These are phyloP conservation scores for Pochonia chlamydosporia DNA, from an alignment of 2,329 filamentous ascomycete genomes.

Conservation along the genomic window DNA sequence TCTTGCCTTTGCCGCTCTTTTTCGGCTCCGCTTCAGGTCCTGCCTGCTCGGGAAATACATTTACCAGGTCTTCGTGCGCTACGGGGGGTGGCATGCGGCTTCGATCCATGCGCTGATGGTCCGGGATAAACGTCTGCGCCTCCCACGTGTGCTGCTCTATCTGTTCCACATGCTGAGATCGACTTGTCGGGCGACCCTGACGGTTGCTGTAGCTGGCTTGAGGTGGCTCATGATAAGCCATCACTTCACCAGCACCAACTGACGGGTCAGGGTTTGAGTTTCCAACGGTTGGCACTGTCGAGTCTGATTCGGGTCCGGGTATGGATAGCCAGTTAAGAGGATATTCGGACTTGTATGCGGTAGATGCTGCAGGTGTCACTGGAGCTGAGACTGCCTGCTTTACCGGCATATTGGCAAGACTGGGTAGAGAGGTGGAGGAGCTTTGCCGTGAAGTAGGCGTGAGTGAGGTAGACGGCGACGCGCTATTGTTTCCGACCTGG, in stretches of 20 bases:
- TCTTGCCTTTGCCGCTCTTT: conserved; percentile 18
- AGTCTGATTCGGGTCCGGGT: conserved; percentile 2
- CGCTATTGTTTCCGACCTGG: not conserved
- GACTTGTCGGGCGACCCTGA: too few species aligned
- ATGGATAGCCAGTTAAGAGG: conserved; percentile 8
- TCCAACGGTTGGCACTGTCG: not conserved
- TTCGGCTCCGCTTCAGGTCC: conserved; percentile 12
- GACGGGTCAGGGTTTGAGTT: not conserved
- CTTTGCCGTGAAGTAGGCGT: conserved; percentile 12
- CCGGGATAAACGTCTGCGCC: conserved; percentile 10
- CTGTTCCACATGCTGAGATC: not conserved
- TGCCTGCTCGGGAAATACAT: conserved; percentile 17
- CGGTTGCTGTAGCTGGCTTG: not conserved
- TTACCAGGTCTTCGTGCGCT: conserved; percentile 13
- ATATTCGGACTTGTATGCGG: conserved; percentile 7
- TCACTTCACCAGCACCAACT: not conserved
- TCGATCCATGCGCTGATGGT: conserved; percentile 6
- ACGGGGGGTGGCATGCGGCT: conserved; percentile 9
- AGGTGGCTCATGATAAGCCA: not conserved
- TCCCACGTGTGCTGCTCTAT: conserved; percentile 14
- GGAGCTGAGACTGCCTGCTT: conserved; percentile 9
- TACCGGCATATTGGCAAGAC: conserved; percentile 11
- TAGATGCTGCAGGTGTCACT: conserved; percentile 8
- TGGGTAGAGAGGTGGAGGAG: conserved; percentile 17
- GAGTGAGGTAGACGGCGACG: conserved; percentile 5